Evolutionary conservation across 2,329 filamentous ascomycete genomes (phyloP), one percentile per base, ranked within the genome.

Genomic region (Arthrobotrys entomopaga): DNA sequence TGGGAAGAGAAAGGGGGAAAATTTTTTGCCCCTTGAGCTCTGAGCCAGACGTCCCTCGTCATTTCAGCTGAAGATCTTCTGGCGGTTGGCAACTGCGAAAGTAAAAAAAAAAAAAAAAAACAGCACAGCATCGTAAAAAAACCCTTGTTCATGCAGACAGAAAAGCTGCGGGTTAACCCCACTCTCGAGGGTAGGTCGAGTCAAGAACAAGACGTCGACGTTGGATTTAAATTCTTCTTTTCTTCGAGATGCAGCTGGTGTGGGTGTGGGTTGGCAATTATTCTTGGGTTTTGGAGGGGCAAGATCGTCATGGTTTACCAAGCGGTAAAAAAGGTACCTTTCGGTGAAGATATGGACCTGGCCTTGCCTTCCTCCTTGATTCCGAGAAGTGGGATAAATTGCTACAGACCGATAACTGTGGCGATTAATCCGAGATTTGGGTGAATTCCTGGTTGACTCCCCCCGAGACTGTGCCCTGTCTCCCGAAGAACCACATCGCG

Each of bases 371-470:
- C 50, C 43, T 61, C 19, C 48, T 34, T 34, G 2, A 34, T 5
- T 34, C 10, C 29, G 29, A 34, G 38, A 49, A 52, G 22, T 29
- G 53, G 48, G 29, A 11, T 70, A 48, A 43, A 58, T 52, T 22
- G 38, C 26, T 65, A 48, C 22, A 48, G 40, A 13, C 53, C 60
- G 40, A 56, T n/a, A 57, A 29, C 53, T 63, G 70, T 74, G 70
- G 70, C 63, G 57, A 74, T 74, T 67, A 67, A 74, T 74, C 70
- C 70, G 70, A 74, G 57, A 40, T 29, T 64, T 24, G 43, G 38
- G 34, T 8, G 29, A 15, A 26, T 29, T 7, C 52, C 52, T 11
- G 29, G 8, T 15, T 40, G 38, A 29, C 11, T 19, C 42, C 13
- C 42, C 42, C 15, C 8, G 42, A 19, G 16, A 19, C 13, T 13